These are phyloP conservation scores for Zoysia japonica DNA, from an alignment of 176 grass and related monocot species.

Conservation along the genomic window DNA sequence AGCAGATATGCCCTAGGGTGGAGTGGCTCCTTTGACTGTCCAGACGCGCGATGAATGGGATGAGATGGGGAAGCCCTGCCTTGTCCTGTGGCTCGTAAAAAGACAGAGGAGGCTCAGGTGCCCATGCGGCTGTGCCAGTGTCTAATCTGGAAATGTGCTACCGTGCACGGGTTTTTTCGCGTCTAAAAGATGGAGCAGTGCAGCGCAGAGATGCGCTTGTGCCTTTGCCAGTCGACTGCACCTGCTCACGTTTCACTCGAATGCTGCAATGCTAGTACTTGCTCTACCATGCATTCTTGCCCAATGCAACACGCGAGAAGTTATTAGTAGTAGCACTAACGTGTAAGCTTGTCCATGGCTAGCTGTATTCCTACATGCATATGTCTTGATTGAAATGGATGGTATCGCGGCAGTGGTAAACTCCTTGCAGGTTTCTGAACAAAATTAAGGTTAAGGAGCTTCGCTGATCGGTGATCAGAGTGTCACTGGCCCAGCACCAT, in stretches of 20 bases:
- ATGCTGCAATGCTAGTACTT: no score
- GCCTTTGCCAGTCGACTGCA: not conserved
- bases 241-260: no score
- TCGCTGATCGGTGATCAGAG: not conserved
- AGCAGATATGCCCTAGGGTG: not conserved
- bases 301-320: not conserved
- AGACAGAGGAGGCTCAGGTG: not conserved
- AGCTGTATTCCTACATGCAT: no score
- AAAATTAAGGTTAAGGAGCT: not conserved
- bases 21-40: slow-evolving; percentile 56
- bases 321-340: not conserved
- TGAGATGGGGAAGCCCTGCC: not conserved
- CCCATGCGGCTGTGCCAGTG: slow-evolving; percentile 4
- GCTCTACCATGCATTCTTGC: not conserved
- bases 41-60: not conserved
- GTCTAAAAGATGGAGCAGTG: slow-evolving; percentile 18
- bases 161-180: not conserved
- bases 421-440: not conserved
- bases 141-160: slow-evolving; percentile 9
- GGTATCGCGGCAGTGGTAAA: no score
- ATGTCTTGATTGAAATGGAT: not conserved
- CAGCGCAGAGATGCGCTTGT: not conserved
- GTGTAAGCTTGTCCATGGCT: not conserved
- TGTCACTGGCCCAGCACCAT: not conserved
- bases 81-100: slow-evolving; percentile 16